Evolutionary conservation across 495 filamentous ascomycete species (phyloP), one percentile per base, ranked within the genome.

Genomic region (Neurospora sp.): DNA sequence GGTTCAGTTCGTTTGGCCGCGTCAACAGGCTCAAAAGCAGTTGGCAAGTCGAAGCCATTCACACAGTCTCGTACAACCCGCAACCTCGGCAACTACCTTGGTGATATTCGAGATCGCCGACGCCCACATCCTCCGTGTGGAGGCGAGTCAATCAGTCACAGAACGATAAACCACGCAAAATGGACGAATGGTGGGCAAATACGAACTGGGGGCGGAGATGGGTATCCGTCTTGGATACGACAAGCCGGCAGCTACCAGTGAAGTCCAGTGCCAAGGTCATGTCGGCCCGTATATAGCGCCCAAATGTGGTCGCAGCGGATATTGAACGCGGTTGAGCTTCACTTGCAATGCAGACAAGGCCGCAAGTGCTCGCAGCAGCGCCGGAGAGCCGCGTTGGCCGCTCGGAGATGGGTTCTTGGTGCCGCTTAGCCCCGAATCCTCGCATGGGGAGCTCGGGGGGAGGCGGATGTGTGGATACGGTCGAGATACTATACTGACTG

Each of bases 151-250:
- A 65, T 59, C 18, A 59, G 31, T 59, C 31, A 59, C 47, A 14
- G 18, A 20, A 65, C 42, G 70, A 59, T 70, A 39, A 71, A 68
- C 44, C 70, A 71, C 44, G 70, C n/a, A 39, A 65, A 12, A 65
- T 39, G 42, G 31, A 35, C 14, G 70, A 65, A 71, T 42, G 27
- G 70, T 65, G 41, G 35, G 41, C 6, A 69, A 71, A 42, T 59
- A 68, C 44, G 44, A 71, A 22, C 22, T 35, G 53, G 53, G 70
- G 65, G 22, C 44, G 53, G 53, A 65, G 53, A 65, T 65, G 53
- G 53, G 53, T 35, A 35, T 61, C 53, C 53, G 53, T 65, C 53
- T 65, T 18, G 27, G 27, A 35, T 65, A 35, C 53, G 7, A 61
- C 53, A 61, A 27, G 53, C 27, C 27, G 27, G 53, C 27, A 61